Conservation (phyloP, 148 eudicot species). For the Bassia scoparia region DNA sequence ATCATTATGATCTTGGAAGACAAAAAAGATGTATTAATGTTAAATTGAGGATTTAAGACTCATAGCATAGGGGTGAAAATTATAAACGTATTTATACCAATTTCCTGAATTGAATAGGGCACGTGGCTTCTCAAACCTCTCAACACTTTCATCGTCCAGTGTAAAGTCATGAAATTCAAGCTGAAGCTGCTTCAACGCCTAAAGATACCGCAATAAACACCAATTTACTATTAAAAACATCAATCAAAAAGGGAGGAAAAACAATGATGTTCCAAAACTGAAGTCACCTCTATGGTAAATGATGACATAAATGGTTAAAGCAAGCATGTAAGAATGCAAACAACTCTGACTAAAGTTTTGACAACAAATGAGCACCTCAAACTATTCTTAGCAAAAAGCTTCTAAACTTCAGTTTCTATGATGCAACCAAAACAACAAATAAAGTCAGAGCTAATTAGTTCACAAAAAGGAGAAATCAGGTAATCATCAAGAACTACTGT, state of each 20-base stretch:
- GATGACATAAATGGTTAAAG: conserved; percentile 21
- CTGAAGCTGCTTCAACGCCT: conserved; percentile 16
- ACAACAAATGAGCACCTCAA: conserved; percentile 7
- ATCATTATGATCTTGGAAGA: too few species aligned
- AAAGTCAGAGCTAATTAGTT: neutral
- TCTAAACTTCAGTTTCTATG: conserved; percentile 8
- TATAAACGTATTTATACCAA: too few species aligned
- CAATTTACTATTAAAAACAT: neutral
- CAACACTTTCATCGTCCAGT: neutral
- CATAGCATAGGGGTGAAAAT: too few species aligned
- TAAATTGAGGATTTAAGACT: too few species aligned
- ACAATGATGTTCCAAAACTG: neutral
- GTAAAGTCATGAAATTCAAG: too few species aligned
- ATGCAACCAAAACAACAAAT: neutral
- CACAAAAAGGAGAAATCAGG: neutral
- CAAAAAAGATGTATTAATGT: too few species aligned
- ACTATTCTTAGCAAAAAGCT: neutral
- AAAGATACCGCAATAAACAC: neutral
- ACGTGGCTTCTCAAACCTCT: neutral
- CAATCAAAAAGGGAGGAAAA: neutral
- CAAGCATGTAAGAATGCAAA: conserved; percentile 14
- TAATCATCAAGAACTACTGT: too few species aligned
- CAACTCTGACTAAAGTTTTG: conserved; percentile 14
- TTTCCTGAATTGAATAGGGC: too few species aligned
- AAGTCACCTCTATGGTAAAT: conserved; percentile 10